Base-by-base conservation (phyloP, 805 yeast species). In the Candida sakaeoensis region DNA sequence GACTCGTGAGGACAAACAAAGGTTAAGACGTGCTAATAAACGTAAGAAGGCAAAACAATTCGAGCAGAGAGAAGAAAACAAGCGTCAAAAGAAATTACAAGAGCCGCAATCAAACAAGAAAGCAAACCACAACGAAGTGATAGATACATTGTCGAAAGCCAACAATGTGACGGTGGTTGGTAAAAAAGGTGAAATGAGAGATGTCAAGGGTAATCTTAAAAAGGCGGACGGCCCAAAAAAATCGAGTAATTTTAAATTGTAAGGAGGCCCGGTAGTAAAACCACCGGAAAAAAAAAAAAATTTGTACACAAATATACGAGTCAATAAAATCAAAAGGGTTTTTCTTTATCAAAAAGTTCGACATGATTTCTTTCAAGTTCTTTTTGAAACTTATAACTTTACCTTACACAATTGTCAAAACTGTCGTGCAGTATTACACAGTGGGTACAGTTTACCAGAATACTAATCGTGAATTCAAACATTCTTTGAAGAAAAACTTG, bases 1-100 rank as follows among this genome's bases (percentile, higher is more conserved):
- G 59, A 72, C 82, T 9, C 76, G 89, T 47, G 95, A 85, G 34
- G 96, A 90, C 45, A 85, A 85, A 55, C 89, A 85, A 56, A 79
- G 95, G 58, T 68, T 88, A 53, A 80, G 96, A 70, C 74, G 96
- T 58, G 84, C 95, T 18, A 79, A 77, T 54, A 90, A 91, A 77
- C 78, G 95, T 61, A 83, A 80, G 72, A 80, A 78, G 62, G 69
- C 86, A 15, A 80, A 79, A 58, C 72, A 68, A 35, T 68, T 63
- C 50, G 62, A 68, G 43, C 63, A 65, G 35, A 48, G 60, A 41
- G 53, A 55, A 40, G 65, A 61, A 35, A 14, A 42, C 5, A 52
- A 51, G 33, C 62, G 60, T 36, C 58, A 53, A 34, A 48, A 46
- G 33, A 54, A 55, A 23, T 46, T 65, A 53, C 51, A 57, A 58